These are phyloP conservation scores for Canna indica DNA, from an alignment of 176 grass and related monocot genomes.

Conservation along the genomic window DNA sequence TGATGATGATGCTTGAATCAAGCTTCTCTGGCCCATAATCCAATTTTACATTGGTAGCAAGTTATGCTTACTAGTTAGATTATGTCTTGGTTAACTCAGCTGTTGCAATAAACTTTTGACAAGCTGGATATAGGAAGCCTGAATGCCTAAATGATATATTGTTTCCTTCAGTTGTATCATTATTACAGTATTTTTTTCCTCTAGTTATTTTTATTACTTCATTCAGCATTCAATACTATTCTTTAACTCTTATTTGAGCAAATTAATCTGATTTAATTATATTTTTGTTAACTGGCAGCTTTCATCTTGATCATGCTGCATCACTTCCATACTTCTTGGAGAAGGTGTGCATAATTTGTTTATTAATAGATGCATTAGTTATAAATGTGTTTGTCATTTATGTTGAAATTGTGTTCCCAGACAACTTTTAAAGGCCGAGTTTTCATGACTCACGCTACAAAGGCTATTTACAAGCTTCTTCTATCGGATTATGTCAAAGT, in stretches of 20 bases:
- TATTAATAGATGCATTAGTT: background rate
- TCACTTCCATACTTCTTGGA: slow-evolving; percentile 89
- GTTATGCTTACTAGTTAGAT: background rate
- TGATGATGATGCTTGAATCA: no score
- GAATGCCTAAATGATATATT: no score
- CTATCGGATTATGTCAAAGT: slow-evolving; percentile 91
- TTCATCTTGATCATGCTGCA: slow-evolving; percentile 96
- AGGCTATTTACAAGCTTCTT: slow-evolving; percentile 83
- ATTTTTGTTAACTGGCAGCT: slow-evolving; percentile 31
- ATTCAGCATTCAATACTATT: background rate
- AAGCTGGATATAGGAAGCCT: background rate
- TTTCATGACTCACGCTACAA: slow-evolving; percentile 95
- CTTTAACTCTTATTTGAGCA: background rate
- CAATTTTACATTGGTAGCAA: background rate
- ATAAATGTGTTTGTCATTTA: background rate
- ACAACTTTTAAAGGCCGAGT: slow-evolving; percentile 79
- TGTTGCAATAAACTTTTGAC: background rate
- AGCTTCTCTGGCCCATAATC: no score
- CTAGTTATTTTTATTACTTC: background rate
- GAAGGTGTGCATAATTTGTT: slow-evolving; percentile 41
- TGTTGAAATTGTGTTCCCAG: slow-evolving; percentile 31
- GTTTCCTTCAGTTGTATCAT: background rate
- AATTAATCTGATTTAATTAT: background rate
- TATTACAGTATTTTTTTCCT: background rate
- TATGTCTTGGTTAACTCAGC: background rate